Base-by-base conservation (phyloP, 1,284 basidiomycete genomes). In the Boletellus sp. region DNA sequence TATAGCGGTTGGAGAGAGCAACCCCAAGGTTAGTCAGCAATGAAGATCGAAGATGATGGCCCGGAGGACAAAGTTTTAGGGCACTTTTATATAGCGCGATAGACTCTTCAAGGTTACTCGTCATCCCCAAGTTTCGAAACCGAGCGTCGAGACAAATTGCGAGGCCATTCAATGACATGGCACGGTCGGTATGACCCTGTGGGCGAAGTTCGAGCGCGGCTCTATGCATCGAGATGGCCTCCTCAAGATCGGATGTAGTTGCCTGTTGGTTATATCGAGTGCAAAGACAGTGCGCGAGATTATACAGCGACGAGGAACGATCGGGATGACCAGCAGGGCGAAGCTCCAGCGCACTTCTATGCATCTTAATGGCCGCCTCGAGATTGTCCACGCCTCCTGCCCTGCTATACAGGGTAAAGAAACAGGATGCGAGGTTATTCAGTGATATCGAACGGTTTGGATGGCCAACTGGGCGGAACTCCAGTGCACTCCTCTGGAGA, bases 31-130 rank as follows among this genome's bases (percentile, higher is more conserved):
- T 36, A 20, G 17, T 43, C 26, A 43, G 10, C 4, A 17, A 8
- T 14, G 20, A 22, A 2, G 26, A 13, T 10, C 41, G 34, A 13
- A 27, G 23, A 2, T 23, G 34, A 43, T 36, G 23, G 8, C 41
- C 41, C 11, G 33, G 20, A 20, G 41, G 16, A 13, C 34, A 22
- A 14, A 26, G 22, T 2, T 20, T 17, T 14, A 27, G 13, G 14
- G 33, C 32, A 21, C 17, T 10, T 39, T 37, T 36, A 26, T 39
- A 32, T 8, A 45, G 20, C 1, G 2, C 16, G 16, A 49, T 35
- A 4, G 48, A 43, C 29, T 49, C 48, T 4, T 46, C 26, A 9
- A 46, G 40, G 19, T 49, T 21, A 11, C 11, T 6, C 16, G 35
- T 29, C 11, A 2, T 9, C 5, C 41, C 47, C 5, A 39, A 8